phyloP scores from a whole-genome alignment of 306 rosid species.

The Vicia sativa region DNA sequence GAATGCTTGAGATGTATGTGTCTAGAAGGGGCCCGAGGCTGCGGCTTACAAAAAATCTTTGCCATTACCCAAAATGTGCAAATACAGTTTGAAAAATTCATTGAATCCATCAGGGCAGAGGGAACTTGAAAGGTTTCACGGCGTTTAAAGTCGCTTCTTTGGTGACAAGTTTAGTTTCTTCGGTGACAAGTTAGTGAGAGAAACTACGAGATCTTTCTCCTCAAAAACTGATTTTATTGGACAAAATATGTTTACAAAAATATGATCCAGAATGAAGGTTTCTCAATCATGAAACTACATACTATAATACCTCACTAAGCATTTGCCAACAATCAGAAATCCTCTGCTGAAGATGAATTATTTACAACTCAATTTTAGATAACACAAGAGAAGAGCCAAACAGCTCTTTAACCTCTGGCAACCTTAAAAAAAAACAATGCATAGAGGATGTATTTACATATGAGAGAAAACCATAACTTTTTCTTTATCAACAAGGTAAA shows the following conservation, averaged over 20 bases:
- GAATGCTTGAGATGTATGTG: too few species aligned
- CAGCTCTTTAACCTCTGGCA: conserved; percentile 40
- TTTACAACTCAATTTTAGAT: conserved; percentile 43
- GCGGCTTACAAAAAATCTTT: too few species aligned
- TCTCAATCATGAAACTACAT: conserved; percentile 27
- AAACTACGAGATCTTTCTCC: neutral
- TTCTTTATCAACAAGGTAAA: conserved; percentile 42
- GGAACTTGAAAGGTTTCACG: too few species aligned
- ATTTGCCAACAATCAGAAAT: conserved; percentile 39
- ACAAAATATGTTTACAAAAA: conserved; percentile 37
- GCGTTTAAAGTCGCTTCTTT: too few species aligned
- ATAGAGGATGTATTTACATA: conserved; percentile 55
- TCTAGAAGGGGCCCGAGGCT: too few species aligned
- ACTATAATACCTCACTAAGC: conserved; percentile 18
- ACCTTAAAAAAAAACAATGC: conserved; percentile 34
- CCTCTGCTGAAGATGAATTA: conserved; percentile 41
- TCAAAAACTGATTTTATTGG: conserved; percentile 31
- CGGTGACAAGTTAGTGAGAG: too few species aligned
- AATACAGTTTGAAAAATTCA: too few species aligned
- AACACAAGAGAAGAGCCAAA: conserved; percentile 24
- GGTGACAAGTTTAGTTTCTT: too few species aligned
- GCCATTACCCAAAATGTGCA: too few species aligned
- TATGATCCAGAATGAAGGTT: conserved; percentile 40
- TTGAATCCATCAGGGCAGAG: too few species aligned
- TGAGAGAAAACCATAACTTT: conserved; percentile 36